Base-by-base conservation (phyloP, 345 rosid species). In the Moricandia arvensis region DNA sequence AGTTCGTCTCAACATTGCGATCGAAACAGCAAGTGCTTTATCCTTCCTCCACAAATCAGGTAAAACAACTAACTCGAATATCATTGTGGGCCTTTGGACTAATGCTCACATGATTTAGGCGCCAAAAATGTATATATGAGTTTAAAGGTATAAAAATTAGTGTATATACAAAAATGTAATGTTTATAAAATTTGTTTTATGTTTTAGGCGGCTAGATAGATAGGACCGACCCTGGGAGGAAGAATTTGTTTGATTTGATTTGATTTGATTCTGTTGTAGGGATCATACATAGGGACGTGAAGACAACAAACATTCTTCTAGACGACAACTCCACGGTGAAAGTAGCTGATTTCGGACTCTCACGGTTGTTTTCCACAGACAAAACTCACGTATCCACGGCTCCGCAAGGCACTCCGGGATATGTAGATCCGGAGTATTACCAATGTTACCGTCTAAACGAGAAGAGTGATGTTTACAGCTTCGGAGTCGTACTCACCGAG, bases 401-500 rank as follows among this genome's bases (percentile, higher is more conserved):
- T 59, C 98, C 98, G 2, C 98, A 93, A 73, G 98, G 98, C 53
- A 93, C 98, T 0, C 98, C 94, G 0, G 98, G 98, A 29, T 93
- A 93, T 8, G 90, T 93, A 13, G 98, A 93, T 67, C 98, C 98
- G 1, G 93, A 91, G 69, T 91, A 93, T 16, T 85, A 87, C 64
- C 93, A 85, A 3, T 91, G 96, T 83, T 93, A 87, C 82, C 85
- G 83, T 21, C 86, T 93, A 7, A 93, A 96, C 0, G 86, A 83
- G 62, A 93, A 91, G 73, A 93, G 98, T 4, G 98, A 93, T 31
- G 98, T 93, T 0, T 93, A 91, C 55, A 93, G 98, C 64, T 93
- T 91, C 8, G 98, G 98, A 6, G 98, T 93, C 0, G 97, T 93
- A 37, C 71, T 93, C 65, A 68, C 85, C 2, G 96, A 93, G 79